Evolutionary conservation across 2,329 filamentous ascomycete genomes (phyloP).

Genomic region (Aschersonia sp.): DNA sequence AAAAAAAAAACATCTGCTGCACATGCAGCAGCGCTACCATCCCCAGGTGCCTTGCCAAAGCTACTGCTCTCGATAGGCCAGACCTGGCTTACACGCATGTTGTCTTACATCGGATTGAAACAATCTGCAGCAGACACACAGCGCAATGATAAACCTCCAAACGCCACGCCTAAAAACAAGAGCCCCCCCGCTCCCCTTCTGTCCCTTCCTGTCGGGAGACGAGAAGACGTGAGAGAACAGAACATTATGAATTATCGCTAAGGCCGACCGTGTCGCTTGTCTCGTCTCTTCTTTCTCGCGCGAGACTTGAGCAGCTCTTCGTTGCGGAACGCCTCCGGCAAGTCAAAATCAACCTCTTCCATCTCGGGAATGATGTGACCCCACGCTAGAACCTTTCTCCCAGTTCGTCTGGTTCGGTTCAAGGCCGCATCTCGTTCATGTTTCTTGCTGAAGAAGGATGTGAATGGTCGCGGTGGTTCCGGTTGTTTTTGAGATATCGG

Average conservation of each 20-base stretch:
- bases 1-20: too few relatives aligned
- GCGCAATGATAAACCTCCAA: not conserved
- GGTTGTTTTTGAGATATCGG: constrained; percentile 17
- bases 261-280: constrained; percentile 36
- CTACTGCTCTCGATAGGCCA: too few relatives aligned
- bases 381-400: constrained; percentile 63
- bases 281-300: constrained; percentile 47
- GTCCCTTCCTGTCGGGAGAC: not conserved
- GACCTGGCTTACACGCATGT: too few relatives aligned
- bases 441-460: constrained; percentile 73
- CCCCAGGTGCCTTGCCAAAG: too few relatives aligned
- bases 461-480: constrained; percentile 47
- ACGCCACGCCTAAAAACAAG: constrained; percentile 2
- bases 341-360: constrained; percentile 53
- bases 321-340: constrained; percentile 52
- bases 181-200: not conserved
- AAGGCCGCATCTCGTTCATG: constrained; percentile 70
- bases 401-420: constrained; percentile 54
- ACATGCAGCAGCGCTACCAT: too few relatives aligned
- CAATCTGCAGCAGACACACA: too few relatives aligned
- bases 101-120: too few relatives aligned
- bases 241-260: constrained; percentile 10
- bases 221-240: not conserved
- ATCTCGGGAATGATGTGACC: constrained; percentile 68
- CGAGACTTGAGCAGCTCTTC: constrained; percentile 40